Evolutionary conservation across 805 yeast species (phyloP), one percentile per base, ranked within the genome.

Genomic region (Candida ipomoeae): DNA sequence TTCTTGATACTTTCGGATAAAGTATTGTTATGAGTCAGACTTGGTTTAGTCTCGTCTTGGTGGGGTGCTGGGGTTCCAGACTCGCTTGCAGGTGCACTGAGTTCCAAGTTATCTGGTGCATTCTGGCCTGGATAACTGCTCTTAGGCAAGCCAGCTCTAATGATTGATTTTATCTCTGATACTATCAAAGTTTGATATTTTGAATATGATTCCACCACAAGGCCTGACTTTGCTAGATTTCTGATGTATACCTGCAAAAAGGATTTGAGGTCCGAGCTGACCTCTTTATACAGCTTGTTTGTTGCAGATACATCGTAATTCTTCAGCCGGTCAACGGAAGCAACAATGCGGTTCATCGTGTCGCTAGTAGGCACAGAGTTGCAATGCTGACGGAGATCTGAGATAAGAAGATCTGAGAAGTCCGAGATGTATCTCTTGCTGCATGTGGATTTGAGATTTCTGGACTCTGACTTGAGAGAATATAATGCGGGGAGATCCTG

Each of bases 91-190:
- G 29, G 29, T 26, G 32, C 23, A 20, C 44, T 26, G 33, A 18
- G 17, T 10, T 49, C 53, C 31, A 26, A 49, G n/a, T 33, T 42
- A n/a, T 42, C 45, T 11, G 26, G 17, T n/a, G 18, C 45, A 21
- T 21, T 21, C 32, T 18, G 18, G 21, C 32, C 26, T 18, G 40
- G 33, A n/a, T 35, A 40, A 11, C 26, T 21, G 46, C 23, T 21
- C 15, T 34, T 44, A 17, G 61, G 61, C 29, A 57, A 48, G 5
- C 53, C 53, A 17, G 36, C 36, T 52, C 87, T 80, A 36, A 91
- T 87, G 14, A 89, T 80, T 13, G 78, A 75, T 64, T 89, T 89
- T 48, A 89, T 74, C 57, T 90, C 96, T 1, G 75, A 70, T 11
- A 84, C 71, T n/a, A 87, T 80, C 17, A 74, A 75, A 21, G 84